A percentile compares a stretch with the other conserved stretches of the same genome.
Conservation (phyloP, 2,329 filamentous ascomycete species). For the Zasmidium citrigriseum region DNA sequence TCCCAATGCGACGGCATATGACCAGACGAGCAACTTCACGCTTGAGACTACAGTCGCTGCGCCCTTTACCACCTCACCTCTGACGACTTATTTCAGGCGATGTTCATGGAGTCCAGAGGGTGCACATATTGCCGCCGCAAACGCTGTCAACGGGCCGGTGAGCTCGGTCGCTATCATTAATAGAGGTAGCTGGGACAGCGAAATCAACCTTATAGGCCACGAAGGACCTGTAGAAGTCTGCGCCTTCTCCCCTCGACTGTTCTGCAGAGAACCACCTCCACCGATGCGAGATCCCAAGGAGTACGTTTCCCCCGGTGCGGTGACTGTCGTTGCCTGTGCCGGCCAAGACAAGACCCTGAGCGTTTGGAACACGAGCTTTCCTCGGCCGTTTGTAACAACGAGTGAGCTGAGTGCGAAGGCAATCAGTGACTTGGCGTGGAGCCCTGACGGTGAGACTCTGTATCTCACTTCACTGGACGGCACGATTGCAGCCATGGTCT, state of each 20-base stretch:
- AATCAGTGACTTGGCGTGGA: slow-evolving; percentile 92
- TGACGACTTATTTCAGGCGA: slow-evolving; percentile 94
- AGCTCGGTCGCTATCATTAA: slow-evolving; percentile 96
- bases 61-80: slow-evolving; percentile 85
- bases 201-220: slow-evolving; percentile 96
- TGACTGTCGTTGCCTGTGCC: slow-evolving; percentile 94
- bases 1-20: slow-evolving; percentile 88
- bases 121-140: slow-evolving; percentile 93
- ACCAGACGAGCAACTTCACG: slow-evolving; percentile 95
- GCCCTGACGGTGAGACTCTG: slow-evolving; percentile 82
- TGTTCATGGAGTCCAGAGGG: slow-evolving; percentile 98
- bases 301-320: slow-evolving; percentile 51
- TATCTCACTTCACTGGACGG: slow-evolving; percentile 89
- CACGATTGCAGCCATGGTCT: slow-evolving; percentile 77
- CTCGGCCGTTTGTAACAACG: slow-evolving; percentile 83
- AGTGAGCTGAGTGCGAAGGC: slow-evolving; percentile 89
- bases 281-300: slow-evolving; percentile 52
- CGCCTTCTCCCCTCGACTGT: slow-evolving; percentile 91
- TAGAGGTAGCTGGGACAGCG: slow-evolving; percentile 87
- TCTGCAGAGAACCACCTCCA: slow-evolving; percentile 67
- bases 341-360: slow-evolving; percentile 96
- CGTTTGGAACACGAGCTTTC: slow-evolving; percentile 96
- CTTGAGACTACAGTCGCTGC: slow-evolving; percentile 87
- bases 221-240: slow-evolving; percentile 97
- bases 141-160: slow-evolving; percentile 95